Evolutionary conservation across 202 grass and related monocot species (phyloP).

Genomic region (Digitaria exilis): DNA sequence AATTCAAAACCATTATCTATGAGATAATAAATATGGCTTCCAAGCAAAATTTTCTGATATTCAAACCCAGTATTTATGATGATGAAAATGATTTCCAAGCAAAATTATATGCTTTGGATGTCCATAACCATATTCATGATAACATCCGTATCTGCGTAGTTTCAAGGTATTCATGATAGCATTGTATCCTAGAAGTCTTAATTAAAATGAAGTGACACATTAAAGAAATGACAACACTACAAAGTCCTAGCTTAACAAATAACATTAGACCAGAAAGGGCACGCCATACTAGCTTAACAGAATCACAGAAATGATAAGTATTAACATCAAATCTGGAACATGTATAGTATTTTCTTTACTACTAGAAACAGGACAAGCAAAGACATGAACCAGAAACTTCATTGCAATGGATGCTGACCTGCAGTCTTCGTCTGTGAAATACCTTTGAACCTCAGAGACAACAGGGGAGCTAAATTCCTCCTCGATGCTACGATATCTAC

Average conservation of each 20-base stretch:
- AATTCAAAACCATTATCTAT: neutral
- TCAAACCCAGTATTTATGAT: too few relatives aligned
- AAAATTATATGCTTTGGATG: neutral
- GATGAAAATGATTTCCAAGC: too few relatives aligned
- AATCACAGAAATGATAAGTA: neutral
- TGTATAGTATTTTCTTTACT: neutral
- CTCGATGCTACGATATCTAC: conserved; percentile 70
- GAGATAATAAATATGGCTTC: neutral
- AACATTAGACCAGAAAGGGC: neutral
- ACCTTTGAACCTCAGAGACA: conserved; percentile 79
- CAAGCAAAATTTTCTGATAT: too few relatives aligned
- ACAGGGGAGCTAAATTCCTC: conserved; percentile 65
- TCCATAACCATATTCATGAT: neutral
- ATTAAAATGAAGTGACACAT: neutral
- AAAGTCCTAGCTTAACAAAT: too few relatives aligned
- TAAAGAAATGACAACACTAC: neutral
- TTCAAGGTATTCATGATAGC: conserved; percentile 1
- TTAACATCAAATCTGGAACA: neutral
- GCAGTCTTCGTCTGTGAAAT: conserved; percentile 85
- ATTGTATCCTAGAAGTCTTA: neutral
- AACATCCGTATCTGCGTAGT: neutral
- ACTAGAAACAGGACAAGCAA: neutral
- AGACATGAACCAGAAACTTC: neutral
- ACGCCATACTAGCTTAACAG: neutral
- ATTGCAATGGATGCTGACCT: conserved; percentile 57